Evolutionary conservation across 1,284 basidiomycete species (phyloP).

Genomic region (Pterula multifida): DNA sequence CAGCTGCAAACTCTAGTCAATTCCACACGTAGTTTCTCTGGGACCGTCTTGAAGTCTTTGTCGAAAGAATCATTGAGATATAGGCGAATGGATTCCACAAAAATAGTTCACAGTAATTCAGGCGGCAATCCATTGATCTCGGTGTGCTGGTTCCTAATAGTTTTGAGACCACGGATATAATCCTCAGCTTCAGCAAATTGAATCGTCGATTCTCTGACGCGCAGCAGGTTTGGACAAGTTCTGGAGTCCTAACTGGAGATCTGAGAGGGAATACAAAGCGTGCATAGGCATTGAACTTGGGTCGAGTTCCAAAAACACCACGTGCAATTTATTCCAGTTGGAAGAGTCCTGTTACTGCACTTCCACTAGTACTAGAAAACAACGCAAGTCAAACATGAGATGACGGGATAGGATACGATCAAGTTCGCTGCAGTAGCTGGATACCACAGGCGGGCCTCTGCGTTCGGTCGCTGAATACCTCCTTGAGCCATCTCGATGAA

Average conservation of each 20-base stretch:
- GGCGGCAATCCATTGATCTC: background rate
- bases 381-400: background rate
- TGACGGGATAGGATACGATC: no score
- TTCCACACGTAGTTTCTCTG: background rate
- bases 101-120: background rate
- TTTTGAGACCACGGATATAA: background rate
- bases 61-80: no score
- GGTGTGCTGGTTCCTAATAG: background rate
- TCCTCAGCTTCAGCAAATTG: background rate
- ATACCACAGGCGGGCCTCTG: background rate
- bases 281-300: no score
- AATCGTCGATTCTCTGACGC: no score
- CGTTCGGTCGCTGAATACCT: background rate
- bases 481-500: background rate
- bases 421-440: background rate
- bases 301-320: no score
- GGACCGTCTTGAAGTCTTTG: no score
- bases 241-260: no score
- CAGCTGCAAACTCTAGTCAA: background rate
- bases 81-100: background rate
- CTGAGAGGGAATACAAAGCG: no score
- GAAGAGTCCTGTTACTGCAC: no score
- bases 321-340: no score
- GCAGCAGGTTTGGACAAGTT: no score
- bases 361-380: no score